Conservation (phyloP, 2,329 filamentous ascomycete species). For the Lasiodiplodia theobromae region DNA sequence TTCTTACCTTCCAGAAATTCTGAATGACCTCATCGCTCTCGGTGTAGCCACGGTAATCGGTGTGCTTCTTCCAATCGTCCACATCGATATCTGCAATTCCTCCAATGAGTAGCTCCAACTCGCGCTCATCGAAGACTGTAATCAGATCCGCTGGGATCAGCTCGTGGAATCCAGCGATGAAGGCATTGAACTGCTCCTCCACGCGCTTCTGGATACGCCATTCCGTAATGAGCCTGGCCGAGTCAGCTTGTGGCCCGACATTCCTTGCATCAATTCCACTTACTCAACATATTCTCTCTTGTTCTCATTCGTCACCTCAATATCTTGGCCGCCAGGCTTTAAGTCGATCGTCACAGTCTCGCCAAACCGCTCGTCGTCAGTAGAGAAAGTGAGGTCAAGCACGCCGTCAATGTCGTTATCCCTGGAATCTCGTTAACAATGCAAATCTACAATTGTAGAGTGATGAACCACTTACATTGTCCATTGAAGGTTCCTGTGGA, state of each 20-base stretch:
- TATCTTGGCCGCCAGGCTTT: conserved; percentile 86
- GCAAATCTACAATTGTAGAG: neutral
- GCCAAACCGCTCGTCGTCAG: conserved; percentile 96
- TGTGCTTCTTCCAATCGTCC: conserved; percentile 99
- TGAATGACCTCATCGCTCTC: conserved; percentile 97
- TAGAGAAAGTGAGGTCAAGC: conserved; percentile 93
- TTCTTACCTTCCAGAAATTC: conserved; percentile 88
- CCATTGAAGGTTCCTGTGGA: conserved; percentile 96
- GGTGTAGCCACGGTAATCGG: conserved; percentile 97
- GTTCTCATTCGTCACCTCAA: conserved; percentile 97
- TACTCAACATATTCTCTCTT: conserved; percentile 98
- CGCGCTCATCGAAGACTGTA: conserved; percentile 98
- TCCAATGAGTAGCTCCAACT: conserved; percentile 93
- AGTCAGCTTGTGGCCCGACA: neutral
- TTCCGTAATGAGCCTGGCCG: conserved; percentile 82
- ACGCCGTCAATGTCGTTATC: conserved; percentile 98
- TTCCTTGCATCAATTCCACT: conserved; percentile 40
- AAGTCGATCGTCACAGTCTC: conserved; percentile 93
- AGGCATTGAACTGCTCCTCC: conserved; percentile 97
- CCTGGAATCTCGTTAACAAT: conserved; percentile 44
- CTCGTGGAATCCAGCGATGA: conserved; percentile 97
- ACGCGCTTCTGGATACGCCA: conserved; percentile 99
- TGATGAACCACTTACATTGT: conserved; percentile 67
- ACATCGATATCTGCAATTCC: conserved; percentile 99
- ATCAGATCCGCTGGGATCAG: conserved; percentile 95